These are phyloP conservation scores for Thermochaetoides thermophila DNA, from an alignment of 495 filamentous ascomycete species.

Conservation along the genomic window DNA sequence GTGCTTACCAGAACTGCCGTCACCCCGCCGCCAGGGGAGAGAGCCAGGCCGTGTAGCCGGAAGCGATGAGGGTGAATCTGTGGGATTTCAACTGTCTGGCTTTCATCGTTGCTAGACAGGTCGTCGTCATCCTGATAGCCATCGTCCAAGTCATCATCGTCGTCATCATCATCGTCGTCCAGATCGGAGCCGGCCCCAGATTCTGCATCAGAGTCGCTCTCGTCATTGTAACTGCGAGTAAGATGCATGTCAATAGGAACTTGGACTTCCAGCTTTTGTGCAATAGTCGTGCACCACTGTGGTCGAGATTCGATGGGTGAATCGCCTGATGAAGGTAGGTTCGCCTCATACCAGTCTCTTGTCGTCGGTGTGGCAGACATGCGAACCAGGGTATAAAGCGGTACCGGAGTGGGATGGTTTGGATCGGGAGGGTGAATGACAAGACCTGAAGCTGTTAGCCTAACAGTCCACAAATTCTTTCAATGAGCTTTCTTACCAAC, in stretches of 20 bases:
- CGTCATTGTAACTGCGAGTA: conserved; percentile 9
- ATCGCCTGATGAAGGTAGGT: conserved; percentile 15
- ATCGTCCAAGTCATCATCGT: conserved; percentile 8
- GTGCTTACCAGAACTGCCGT: conserved; percentile 24
- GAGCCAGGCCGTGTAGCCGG: conserved; percentile 29
- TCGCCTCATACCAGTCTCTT: conserved; percentile 30
- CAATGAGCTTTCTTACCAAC: conserved; percentile 23
- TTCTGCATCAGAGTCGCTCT: conserved; percentile 8
- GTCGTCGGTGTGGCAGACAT: conserved; percentile 31
- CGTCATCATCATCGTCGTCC: conserved; percentile 11
- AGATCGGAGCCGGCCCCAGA: conserved; percentile 3
- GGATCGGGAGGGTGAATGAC: conserved; percentile 27
- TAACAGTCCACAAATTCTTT: not conserved
- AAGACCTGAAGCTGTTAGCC: conserved; percentile 18
- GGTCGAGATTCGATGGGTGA: conserved; percentile 8
- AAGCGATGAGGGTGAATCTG: conserved; percentile 28
- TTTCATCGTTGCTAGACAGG: conserved; percentile 8
- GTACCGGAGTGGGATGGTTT: conserved; percentile 11
- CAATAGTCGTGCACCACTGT: conserved; percentile 28
- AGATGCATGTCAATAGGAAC: conserved; percentile 17
- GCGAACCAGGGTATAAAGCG: conserved; percentile 30
- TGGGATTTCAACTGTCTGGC: conserved; percentile 16
- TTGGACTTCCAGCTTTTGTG: conserved; percentile 22
- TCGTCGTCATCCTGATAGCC: conserved; percentile 11
- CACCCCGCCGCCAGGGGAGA: conserved; percentile 29